Evolutionary conservation across 805 yeast species (phyloP), one percentile per base, ranked within the genome.

Genomic region (Lipomyces chichibuensis): DNA sequence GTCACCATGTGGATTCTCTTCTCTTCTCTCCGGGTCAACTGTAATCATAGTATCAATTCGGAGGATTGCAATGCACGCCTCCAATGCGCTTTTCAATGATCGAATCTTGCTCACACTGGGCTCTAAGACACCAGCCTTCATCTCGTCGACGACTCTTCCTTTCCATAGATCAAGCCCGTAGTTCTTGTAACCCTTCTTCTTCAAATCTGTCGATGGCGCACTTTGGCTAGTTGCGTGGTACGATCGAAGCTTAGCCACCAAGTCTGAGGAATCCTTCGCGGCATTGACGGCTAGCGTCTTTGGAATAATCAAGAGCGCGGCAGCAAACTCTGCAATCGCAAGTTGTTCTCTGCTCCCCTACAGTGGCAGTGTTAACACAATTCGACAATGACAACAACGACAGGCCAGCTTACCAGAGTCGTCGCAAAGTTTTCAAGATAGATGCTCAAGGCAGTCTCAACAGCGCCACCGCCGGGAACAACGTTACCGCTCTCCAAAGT

Each of bases 381-480:
- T 43, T 33, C 33, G 51, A 9, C 11, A 33, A 29, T 33, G n/a
- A 17, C 9, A 62, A 27, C 35, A n/a, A n/a, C 14, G 62, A 1
- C 9, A n/a, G 25, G 23, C 23, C 17, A 5, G 6, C 65, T 27
- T 65, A 65, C 67, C 61, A 95, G 94, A 0, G 98, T 92, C 8
- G 98, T 95, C 60, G 99, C 99, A 79, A 95, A 95, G 78, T 91
- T 94, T 79, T 95, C 99, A 77, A 95, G 83, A 78, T 91, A 95
- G 62, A 95, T 92, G 81, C 92, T 93, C 76, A 95, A 84, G 2
- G 98, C 98, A 61, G 97, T 85, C 81, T 95, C 99, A 46, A 95
- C 99, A n/a, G 97, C 96, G 69, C 99, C 99, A 72, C 99, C 99
- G 69, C 99, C 99, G 55, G 99, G 98, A 5, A 95, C 99, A 65